Evolutionary conservation across 2,329 filamentous ascomycete genomes (phyloP), one percentile per base, ranked within the genome.

Genomic region (Fusarium incarnatum): DNA sequence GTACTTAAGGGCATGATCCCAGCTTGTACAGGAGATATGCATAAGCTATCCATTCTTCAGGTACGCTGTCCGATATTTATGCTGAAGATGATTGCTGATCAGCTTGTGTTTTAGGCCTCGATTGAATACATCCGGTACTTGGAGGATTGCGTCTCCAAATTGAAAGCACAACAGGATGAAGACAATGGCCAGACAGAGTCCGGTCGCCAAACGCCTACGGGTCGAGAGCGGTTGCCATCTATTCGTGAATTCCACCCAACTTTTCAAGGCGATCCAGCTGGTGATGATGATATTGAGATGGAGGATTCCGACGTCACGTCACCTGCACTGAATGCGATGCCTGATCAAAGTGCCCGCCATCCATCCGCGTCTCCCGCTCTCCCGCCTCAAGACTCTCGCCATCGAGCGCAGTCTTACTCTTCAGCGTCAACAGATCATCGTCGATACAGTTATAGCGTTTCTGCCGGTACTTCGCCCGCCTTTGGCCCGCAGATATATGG

Each of bases 91-190:
- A 11, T 25, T 16, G 45, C 64, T 75, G 44, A 73, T 53, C 56
- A 47, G 47, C 23, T 20, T 15, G 18, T 27, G 3, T 45, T 44
- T 23, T 16, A 97, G 94, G 95, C 95, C 8, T 96, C 94, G 48
- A 98, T 98, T 65, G 96, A 98, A 75, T 98, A 99, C 75, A 89
- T 98, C 69, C 91, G 93, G 64, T 99, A 99, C 78, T 87, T 99
- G 16, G 93, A 98, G 78, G 91, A 94, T 77, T 98, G 95, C 75
- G 89, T 98, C 40, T 80, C 86, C 32, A 92, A 95, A 75, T 85
- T 98, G 58, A 94, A 97, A 79, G 86, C 86, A 8, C 85, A 86
- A 62, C 81, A 81, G 59, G 79, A 81, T 40, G 80, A 80, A 34
- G 73, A 77, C 25, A 75, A 71, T 60, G 75, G 49, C 46, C 70